Percentiles rank a stretch among this genome's conserved stretches.
phyloP scores from a whole-genome alignment of 768 basidiomycete species.

The Daedaleopsis sinensis region DNA sequence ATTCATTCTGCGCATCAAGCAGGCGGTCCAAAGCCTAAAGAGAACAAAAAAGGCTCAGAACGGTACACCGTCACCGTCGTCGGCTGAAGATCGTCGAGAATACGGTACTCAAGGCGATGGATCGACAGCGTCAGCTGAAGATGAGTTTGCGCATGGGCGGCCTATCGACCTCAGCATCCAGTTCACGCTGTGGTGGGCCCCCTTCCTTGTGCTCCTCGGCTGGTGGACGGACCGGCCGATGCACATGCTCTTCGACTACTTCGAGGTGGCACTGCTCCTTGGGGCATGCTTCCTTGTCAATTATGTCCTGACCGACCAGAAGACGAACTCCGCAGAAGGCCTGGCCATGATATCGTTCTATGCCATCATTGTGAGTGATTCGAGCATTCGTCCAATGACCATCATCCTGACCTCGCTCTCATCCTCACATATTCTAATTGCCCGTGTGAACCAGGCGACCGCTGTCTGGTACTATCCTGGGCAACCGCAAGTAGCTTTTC shows the following conservation, averaged over 20 bases:
- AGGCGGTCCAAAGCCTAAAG: conserved; percentile 37
- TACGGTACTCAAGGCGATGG: too few species aligned
- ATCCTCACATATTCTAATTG: background rate
- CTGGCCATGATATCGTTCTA: conserved; percentile 67
- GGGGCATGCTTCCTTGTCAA: conserved; percentile 77
- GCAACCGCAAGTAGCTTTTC: conserved; percentile 47
- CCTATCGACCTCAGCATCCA: conserved; percentile 81
- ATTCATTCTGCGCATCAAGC: conserved; percentile 45
- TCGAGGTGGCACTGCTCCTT: conserved; percentile 65
- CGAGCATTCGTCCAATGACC: too few species aligned
- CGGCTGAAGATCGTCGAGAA: too few species aligned
- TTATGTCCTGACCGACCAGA: conserved; percentile 74
- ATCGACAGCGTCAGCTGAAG: too few species aligned
- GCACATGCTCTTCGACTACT: conserved; percentile 69
- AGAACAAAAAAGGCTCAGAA: background rate
- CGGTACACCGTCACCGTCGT: background rate
- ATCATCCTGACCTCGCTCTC: background rate
- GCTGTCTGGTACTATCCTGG: conserved; percentile 71
- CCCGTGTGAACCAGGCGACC: conserved; percentile 43
- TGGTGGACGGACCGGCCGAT: conserved; percentile 70
- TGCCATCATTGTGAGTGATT: conserved; percentile 38
- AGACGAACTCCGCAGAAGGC: conserved; percentile 78
- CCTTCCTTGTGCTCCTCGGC: conserved; percentile 63
- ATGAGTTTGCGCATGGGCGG: conserved; percentile 66
- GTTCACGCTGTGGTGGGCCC: conserved; percentile 80